phyloP scores from a whole-genome alignment of 208 protist genomes.

The Leptomonas pyrrhocoris region DNA sequence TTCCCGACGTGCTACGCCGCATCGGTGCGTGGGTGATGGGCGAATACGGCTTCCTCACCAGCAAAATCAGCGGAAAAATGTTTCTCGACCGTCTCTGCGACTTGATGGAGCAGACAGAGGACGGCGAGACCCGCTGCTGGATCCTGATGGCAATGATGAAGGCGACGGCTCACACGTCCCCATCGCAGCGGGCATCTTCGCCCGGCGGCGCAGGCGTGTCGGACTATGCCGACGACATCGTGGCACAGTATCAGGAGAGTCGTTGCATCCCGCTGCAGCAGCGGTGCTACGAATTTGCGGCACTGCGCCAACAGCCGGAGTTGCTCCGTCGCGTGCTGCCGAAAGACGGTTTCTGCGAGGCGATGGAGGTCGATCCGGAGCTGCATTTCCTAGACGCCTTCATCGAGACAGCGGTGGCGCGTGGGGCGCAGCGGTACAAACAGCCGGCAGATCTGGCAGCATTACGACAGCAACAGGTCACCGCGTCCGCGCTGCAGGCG shows the following conservation, averaged over 20 bases:
- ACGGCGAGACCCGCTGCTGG: constrained; percentile 56
- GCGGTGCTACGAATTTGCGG: constrained; percentile 79
- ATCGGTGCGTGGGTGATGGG: constrained; percentile 93
- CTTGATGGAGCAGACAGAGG: constrained; percentile 47
- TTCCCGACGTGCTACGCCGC: constrained; percentile 65
- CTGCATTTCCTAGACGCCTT: constrained; percentile 61
- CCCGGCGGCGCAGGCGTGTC: constrained; percentile 7
- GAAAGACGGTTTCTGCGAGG: constrained; percentile 77
- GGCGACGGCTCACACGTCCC: constrained; percentile 46
- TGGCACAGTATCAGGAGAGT: constrained; percentile 52
- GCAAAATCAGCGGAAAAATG: constrained; percentile 42
- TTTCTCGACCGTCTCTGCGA: constrained; percentile 78
- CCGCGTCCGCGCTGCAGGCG: constrained; percentile 10
- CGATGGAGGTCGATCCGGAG: constrained; percentile 54
- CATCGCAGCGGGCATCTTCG: neutral
- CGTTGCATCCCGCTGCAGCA: constrained; percentile 74
- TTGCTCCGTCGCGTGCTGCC: constrained; percentile 66
- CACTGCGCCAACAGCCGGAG: constrained; percentile 41
- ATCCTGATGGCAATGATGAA: constrained; percentile 84
- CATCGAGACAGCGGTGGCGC: constrained; percentile 40
- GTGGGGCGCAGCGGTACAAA: constrained; percentile 59
- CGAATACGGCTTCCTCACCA: constrained; percentile 92
- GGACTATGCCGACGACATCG: constrained; percentile 55
- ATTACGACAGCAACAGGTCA: constrained; percentile 2
- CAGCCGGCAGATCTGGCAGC: constrained; percentile 4